These are phyloP conservation scores for Hondaea fermentalgiana DNA, from an alignment of 108 stramenopile genomes.

Conservation along the genomic window DNA sequence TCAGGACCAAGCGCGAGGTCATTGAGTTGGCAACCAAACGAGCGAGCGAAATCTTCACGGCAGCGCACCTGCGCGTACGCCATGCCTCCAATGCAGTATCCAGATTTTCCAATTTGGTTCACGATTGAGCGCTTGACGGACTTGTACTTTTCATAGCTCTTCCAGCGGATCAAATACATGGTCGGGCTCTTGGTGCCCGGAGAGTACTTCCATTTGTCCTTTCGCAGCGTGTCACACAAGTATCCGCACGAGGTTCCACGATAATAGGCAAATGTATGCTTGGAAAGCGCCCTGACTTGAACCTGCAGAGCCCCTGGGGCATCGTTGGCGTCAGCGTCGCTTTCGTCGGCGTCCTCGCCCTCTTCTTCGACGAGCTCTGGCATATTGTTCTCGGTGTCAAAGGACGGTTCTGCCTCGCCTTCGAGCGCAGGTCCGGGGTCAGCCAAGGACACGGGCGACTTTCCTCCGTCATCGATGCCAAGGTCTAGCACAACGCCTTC, in stretches of 20 bases:
- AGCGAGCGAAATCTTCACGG: neutral
- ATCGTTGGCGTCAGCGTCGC: neutral
- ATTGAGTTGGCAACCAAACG: neutral
- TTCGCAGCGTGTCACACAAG: neutral
- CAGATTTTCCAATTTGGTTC: neutral
- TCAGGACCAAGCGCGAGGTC: neutral
- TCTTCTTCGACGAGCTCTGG: neutral
- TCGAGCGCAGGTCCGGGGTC: no score
- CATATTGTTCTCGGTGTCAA: neutral
- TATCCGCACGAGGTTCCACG: neutral
- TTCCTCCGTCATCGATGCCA: neutral
- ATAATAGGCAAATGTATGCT: neutral
- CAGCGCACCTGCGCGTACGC: neutral
- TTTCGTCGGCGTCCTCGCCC: neutral
- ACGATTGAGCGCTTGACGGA: neutral
- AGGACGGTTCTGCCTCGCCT: no score
- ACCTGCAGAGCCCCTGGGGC: neutral
- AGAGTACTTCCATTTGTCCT: neutral
- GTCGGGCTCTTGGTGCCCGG: neutral
- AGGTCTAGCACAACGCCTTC: neutral
- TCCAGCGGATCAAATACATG: neutral
- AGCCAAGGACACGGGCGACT: no score
- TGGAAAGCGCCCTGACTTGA: neutral
- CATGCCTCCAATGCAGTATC: neutral
- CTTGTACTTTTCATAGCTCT: slow-evolving; percentile 21